phyloP scores from a whole-genome alignment of 2,329 filamentous ascomycete genomes.

The Colletotrichum sp. region DNA sequence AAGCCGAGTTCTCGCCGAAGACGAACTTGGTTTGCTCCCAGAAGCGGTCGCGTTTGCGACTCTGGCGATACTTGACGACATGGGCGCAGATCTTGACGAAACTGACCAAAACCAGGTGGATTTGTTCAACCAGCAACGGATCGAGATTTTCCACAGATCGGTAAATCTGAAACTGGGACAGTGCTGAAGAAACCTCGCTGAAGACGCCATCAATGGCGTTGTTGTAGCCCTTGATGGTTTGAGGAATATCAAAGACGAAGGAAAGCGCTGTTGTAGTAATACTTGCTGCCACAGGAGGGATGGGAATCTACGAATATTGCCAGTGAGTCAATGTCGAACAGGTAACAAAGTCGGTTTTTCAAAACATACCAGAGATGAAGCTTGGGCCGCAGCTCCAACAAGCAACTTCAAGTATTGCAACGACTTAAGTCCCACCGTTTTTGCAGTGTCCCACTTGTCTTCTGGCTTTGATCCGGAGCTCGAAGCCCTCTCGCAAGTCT shows the following conservation, averaged over 20 bases:
- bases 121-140: neutral
- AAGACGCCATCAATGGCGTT: neutral
- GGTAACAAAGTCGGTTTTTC: neutral
- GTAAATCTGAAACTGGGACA: neutral
- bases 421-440: neutral
- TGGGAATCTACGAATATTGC: rapidly evolving
- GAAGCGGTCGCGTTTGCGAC: neutral
- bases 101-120: neutral
- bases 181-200: neutral
- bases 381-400: neutral
- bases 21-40: neutral
- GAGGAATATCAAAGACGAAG: neutral
- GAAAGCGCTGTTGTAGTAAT: neutral
- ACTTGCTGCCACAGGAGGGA: neutral
- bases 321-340: neutral
- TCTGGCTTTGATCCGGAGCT: neutral
- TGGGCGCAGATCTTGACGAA: neutral
- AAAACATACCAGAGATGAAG: neutral
- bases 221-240: neutral
- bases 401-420: neutral
- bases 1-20: neutral
- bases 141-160: neutral
- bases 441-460: neutral
- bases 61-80: neutral
- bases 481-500: neutral